These are phyloP conservation scores for Astrephomene gubernaculifera DNA, from an alignment of 139 green algal genomes.

Conservation along the genomic window DNA sequence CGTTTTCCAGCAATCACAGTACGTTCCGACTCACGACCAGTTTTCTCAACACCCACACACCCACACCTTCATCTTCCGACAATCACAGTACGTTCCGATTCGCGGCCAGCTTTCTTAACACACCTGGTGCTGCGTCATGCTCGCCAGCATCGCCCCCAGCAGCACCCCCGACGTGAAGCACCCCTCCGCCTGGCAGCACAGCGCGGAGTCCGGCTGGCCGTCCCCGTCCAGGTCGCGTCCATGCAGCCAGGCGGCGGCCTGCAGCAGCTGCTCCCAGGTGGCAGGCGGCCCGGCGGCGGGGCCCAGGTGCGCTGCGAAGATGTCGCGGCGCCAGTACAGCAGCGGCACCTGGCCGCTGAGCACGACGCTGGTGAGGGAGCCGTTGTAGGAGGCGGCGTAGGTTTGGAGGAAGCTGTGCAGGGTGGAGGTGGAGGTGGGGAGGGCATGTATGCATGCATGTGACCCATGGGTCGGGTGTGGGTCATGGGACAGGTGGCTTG, in stretches of 20 bases:
- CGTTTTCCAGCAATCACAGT: too few species aligned
- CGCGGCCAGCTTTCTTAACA: too few species aligned
- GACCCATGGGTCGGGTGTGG: too few species aligned
- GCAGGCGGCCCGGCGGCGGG: not conserved
- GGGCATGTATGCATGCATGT: not conserved
- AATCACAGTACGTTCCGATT: too few species aligned
- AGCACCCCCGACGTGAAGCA: not conserved
- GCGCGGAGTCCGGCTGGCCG: not conserved
- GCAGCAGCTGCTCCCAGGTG: conserved; percentile 26
- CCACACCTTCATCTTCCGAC: not conserved
- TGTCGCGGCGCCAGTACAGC: conserved; percentile 31
- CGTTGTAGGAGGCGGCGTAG: conserved; percentile 3
- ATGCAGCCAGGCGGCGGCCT: not conserved
- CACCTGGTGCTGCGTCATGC: conserved; percentile 25
- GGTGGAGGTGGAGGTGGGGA: not conserved
- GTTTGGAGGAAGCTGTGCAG: not conserved
- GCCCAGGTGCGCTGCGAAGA: not conserved
- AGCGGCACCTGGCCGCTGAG: conserved; percentile 1
- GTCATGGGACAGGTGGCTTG: too few species aligned
- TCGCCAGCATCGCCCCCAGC: not conserved
- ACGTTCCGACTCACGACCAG: too few species aligned
- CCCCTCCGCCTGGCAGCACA: conserved; percentile 7
- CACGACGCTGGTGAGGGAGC: not conserved
- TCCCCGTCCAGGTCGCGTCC: conserved; percentile 33
- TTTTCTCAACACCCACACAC: not conserved